A percentile compares a stretch with the other conserved stretches of the same genome.
Evolutionary conservation across 176 grass and related monocot species (phyloP).

Genomic region (Dendrocalamus sinicus): DNA sequence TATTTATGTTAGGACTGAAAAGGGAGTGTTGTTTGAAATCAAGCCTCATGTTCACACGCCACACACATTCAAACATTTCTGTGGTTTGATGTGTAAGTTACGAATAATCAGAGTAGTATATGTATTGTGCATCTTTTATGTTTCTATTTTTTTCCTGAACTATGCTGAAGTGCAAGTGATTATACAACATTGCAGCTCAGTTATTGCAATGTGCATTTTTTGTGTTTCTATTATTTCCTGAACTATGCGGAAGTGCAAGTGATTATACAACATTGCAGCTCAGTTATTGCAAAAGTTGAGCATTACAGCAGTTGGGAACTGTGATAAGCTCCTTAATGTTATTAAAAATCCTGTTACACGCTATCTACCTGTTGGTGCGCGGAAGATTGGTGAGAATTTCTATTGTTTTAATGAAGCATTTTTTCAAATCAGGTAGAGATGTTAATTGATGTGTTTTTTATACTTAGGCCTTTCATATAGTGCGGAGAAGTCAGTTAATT

Average conservation of each 20-base stretch:
- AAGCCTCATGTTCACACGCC: slow-evolving; percentile 94
- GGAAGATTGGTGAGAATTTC: slow-evolving; percentile 74
- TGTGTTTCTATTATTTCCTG: neutral
- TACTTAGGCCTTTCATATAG: slow-evolving; percentile 90
- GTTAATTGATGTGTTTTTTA: slow-evolving; percentile 27
- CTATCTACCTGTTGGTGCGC: slow-evolving; percentile 74
- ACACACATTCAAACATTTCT: slow-evolving; percentile 88
- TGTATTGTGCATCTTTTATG: neutral
- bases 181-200: slow-evolving; percentile 63
- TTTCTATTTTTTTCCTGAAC: neutral
- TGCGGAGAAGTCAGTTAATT: slow-evolving; percentile 77
- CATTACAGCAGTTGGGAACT: slow-evolving; percentile 87
- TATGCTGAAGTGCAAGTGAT: slow-evolving; percentile 31
- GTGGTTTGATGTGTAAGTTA: slow-evolving; percentile 91
- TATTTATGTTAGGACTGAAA: slow-evolving; percentile 94
- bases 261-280: slow-evolving; percentile 50
- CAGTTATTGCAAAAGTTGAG: slow-evolving; percentile 97
- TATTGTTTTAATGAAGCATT: neutral
- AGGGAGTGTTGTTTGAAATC: slow-evolving; percentile 93
- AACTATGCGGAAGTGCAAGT: slow-evolving; percentile 27
- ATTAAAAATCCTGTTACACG: slow-evolving; percentile 95
- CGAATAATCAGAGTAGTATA: neutral
- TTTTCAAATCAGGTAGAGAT: slow-evolving; percentile 19
- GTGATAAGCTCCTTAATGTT: slow-evolving; percentile 95
- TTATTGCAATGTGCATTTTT: slow-evolving; percentile 60